Conservation (phyloP, 768 basidiomycete species). For the Auricularia cornea region DNA sequence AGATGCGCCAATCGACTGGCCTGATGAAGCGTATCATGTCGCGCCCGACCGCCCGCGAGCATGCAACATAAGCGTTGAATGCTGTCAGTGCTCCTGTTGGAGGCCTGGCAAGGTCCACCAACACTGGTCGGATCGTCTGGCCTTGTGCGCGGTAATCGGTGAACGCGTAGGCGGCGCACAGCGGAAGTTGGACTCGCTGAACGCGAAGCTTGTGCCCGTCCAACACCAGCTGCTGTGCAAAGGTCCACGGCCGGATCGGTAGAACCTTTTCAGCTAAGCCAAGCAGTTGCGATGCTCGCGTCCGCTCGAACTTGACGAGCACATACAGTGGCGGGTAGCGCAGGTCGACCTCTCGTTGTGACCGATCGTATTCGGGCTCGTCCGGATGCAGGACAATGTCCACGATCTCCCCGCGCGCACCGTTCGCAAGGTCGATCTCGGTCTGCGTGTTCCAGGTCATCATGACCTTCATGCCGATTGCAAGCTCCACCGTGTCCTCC, state of each 20-base stretch:
- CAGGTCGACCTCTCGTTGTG: constrained; percentile 12
- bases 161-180: constrained; percentile 34
- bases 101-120: constrained; percentile 29
- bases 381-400: constrained; percentile 26
- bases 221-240: constrained; percentile 11
- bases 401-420: constrained; percentile 26
- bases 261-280: constrained; percentile 5
- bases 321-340: constrained; percentile 22
- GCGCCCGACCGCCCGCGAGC: constrained; percentile 25
- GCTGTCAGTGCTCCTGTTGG: constrained; percentile 17
- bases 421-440: constrained; percentile 33
- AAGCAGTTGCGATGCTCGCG: constrained; percentile 4
- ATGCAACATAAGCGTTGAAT: constrained; percentile 27
- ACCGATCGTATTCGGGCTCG: constrained; percentile 16
- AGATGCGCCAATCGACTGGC: no score
- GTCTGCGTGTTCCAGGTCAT: constrained; percentile 28
- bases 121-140: constrained; percentile 29
- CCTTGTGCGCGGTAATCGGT: constrained; percentile 37
- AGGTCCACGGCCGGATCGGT: constrained; percentile 9
- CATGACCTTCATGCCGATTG: constrained; percentile 32
- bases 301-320: constrained; percentile 9
- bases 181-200: constrained; percentile 23
- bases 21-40: constrained; percentile 23
- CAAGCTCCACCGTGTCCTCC: constrained; percentile 18
- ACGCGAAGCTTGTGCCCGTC: background rate